Conservation (phyloP, 345 rosid genomes). For the Eutrema japonicum region DNA sequence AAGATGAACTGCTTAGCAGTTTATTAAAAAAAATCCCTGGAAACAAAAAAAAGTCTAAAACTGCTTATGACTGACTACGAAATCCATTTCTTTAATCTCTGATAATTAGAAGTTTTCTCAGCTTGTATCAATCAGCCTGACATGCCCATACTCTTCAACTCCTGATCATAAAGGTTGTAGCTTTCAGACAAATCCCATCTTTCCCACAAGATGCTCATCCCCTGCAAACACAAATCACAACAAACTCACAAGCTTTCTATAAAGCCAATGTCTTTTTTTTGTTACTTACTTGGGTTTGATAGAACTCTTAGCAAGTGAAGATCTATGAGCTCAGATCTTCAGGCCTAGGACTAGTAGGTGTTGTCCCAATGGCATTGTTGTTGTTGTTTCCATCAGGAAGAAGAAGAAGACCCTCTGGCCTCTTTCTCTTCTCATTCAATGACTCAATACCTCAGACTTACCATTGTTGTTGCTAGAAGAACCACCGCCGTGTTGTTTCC, state of each 20-base stretch:
- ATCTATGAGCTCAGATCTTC: constrained; percentile 67
- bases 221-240: constrained; percentile 54
- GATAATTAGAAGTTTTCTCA: constrained; percentile 20
- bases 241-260: neutral
- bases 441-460: constrained; percentile 87
- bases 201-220: constrained; percentile 68
- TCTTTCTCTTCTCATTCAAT: constrained; percentile 64
- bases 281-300: constrained; percentile 51
- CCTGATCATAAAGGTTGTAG: constrained; percentile 63
- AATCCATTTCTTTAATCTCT: constrained; percentile 21
- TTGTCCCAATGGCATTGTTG: constrained; percentile 35
- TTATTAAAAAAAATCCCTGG: neutral
- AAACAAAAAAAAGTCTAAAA: constrained; percentile 5
- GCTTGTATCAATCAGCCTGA: constrained; percentile 52
- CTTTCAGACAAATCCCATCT: constrained; percentile 72
- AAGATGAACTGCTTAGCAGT: constrained; percentile 1
- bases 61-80: constrained; percentile 38
- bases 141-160: constrained; percentile 71
- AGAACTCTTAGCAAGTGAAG: constrained; percentile 65
- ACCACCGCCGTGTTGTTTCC: constrained; percentile 66
- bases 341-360: constrained; percentile 45
- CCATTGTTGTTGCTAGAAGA: constrained; percentile 53
- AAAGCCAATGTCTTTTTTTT: neutral
- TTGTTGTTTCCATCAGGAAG: constrained; percentile 52
- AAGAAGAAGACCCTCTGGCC: constrained; percentile 58